These are phyloP conservation scores for Pisolithus albus DNA, from an alignment of 768 basidiomycete species.

Conservation along the genomic window DNA sequence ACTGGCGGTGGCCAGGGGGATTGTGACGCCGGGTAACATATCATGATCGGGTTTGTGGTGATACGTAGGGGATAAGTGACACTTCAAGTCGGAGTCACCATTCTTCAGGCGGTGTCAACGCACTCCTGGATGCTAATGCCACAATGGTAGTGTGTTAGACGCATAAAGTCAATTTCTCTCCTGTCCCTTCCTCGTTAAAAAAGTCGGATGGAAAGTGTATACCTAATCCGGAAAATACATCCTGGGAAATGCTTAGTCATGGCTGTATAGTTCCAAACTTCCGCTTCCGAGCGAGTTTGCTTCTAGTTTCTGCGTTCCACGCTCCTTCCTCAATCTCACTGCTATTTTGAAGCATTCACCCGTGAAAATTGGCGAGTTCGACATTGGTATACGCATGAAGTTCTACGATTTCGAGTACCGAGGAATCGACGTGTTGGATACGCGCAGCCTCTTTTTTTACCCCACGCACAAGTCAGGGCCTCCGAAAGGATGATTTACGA, in stretches of 20 bases:
- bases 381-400: too few species aligned
- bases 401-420: too few species aligned
- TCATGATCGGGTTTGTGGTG: too few species aligned
- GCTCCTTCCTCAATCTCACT: neutral
- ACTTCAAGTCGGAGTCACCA: too few species aligned
- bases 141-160: too few species aligned
- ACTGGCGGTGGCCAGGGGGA: too few species aligned
- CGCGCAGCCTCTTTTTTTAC: neutral
- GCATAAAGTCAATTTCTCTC: neutral
- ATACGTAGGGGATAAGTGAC: too few species aligned
- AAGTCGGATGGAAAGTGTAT: constrained; percentile 5
- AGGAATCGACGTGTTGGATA: neutral
- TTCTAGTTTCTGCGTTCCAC: neutral
- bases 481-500: constrained; percentile 35
- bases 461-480: constrained; percentile 60
- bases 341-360: neutral
- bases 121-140: too few species aligned
- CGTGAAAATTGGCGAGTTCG: neutral
- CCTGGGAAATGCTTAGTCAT: constrained; percentile 21
- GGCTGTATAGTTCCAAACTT: constrained; percentile 7
- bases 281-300: too few species aligned
- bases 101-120: too few species aligned
- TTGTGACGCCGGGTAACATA: too few species aligned
- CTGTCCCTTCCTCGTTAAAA: neutral
- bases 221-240: constrained; percentile 7